phyloP scores from a whole-genome alignment of 495 filamentous ascomycete genomes.

The Xylaria telfairii region DNA sequence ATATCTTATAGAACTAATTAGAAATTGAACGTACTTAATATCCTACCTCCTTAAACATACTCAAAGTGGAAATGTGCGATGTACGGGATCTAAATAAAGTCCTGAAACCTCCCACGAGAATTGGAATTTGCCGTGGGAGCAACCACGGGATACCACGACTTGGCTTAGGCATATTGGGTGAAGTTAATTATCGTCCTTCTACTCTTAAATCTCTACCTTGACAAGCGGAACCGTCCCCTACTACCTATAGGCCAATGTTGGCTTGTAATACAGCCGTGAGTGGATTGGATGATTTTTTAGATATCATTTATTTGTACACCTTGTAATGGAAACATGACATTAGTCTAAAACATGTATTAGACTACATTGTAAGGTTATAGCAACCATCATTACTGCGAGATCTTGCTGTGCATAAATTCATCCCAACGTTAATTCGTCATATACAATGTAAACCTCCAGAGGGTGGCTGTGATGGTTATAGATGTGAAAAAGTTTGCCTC shows the following conservation, averaged over 20 bases:
- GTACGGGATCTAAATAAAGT: neutral
- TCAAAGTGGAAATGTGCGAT: neutral
- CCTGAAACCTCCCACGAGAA: neutral
- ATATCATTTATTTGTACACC: neutral
- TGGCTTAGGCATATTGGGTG: neutral
- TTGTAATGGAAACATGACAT: neutral
- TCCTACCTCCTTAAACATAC: neutral
- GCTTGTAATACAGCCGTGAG: neutral
- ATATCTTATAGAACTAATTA: conserved; percentile 6
- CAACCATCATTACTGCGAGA: neutral
- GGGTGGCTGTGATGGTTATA: neutral
- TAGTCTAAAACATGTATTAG: neutral
- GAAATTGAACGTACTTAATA: neutral
- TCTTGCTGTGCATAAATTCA: neutral
- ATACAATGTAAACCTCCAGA: neutral
- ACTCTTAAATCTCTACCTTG: neutral
- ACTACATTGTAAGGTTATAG: neutral
- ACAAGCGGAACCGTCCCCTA: neutral
- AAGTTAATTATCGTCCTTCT: neutral
- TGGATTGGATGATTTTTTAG: neutral
- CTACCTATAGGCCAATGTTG: neutral
- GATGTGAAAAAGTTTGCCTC: neutral
- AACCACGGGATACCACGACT: neutral
- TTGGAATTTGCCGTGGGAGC: neutral
- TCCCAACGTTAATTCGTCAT: neutral